Conservation (phyloP, 345 rosid species). For the Populus deltoides region DNA sequence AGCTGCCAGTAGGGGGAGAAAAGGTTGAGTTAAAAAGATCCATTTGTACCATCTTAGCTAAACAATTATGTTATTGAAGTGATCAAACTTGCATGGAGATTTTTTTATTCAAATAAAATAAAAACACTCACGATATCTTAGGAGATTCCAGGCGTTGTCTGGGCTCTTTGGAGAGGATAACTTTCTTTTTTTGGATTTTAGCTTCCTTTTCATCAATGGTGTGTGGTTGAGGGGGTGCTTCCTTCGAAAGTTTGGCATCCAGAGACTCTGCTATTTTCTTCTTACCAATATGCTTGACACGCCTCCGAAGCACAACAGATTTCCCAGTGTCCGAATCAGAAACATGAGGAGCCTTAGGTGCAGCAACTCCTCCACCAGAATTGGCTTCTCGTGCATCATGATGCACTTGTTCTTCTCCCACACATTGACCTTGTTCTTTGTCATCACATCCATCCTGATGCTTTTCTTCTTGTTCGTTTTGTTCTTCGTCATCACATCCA, state of each 20-base stretch:
- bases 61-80: neutral
- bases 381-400: neutral
- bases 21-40: neutral
- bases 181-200: neutral
- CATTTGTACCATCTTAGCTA: neutral
- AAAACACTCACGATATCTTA: slow-evolving; percentile 21
- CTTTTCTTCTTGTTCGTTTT: slow-evolving; percentile 10
- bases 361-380: neutral
- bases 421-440: neutral
- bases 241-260: neutral
- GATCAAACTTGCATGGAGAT: neutral
- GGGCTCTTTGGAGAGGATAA: neutral
- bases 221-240: slow-evolving; percentile 6
- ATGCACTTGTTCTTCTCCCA: neutral
- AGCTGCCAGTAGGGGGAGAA: slow-evolving; percentile 15
- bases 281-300: neutral
- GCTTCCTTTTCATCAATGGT: neutral
- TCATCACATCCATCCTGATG: slow-evolving; percentile 2
- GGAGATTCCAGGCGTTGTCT: neutral
- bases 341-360: neutral
- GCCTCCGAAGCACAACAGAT: neutral
- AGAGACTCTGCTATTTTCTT: neutral
- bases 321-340: slow-evolving; percentile 22
- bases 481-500: slow-evolving; percentile 5
- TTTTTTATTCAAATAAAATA: neutral